A percentile compares a stretch with the other conserved stretches of the same genome.
phyloP scores from a whole-genome alignment of 257 asterid species.

The Avicennia marina region DNA sequence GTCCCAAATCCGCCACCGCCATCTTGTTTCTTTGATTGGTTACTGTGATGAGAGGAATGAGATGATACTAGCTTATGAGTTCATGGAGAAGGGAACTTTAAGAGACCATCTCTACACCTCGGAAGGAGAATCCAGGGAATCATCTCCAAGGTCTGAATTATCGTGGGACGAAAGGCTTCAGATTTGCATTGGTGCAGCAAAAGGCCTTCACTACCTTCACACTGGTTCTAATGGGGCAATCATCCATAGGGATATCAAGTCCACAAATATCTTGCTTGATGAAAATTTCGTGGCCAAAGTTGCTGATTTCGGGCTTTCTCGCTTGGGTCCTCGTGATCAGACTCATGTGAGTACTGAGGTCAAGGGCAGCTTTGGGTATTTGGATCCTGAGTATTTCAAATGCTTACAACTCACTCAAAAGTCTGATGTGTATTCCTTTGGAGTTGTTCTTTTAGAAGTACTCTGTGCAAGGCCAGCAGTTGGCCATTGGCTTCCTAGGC shows the following conservation, averaged over 20 bases:
- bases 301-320: conserved; percentile 35
- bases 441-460: conserved; percentile 41
- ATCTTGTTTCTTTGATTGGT: conserved; percentile 37
- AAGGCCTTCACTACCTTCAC: conserved; percentile 35
- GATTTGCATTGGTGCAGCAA: conserved; percentile 34
- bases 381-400: conserved; percentile 32
- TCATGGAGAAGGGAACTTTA: conserved; percentile 29
- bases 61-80: conserved; percentile 29
- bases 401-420: conserved; percentile 26
- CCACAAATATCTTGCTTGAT: conserved; percentile 35
- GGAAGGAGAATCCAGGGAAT: background rate
- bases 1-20: conserved; percentile 32
- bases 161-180: conserved; percentile 36
- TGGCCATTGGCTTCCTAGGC: conserved; percentile 22
- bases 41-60: conserved; percentile 30
- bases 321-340: conserved; percentile 13
- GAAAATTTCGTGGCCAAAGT: conserved; percentile 33
- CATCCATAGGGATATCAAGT: conserved; percentile 39
- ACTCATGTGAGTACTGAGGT: conserved; percentile 23
- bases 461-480: conserved; percentile 38
- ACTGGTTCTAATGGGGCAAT: conserved; percentile 15
- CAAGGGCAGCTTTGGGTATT: conserved; percentile 39
- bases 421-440: conserved; percentile 41
- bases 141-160: conserved; percentile 1
- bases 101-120: conserved; percentile 17